Conservation (phyloP, 345 rosid species). For the Garcia nutans region DNA sequence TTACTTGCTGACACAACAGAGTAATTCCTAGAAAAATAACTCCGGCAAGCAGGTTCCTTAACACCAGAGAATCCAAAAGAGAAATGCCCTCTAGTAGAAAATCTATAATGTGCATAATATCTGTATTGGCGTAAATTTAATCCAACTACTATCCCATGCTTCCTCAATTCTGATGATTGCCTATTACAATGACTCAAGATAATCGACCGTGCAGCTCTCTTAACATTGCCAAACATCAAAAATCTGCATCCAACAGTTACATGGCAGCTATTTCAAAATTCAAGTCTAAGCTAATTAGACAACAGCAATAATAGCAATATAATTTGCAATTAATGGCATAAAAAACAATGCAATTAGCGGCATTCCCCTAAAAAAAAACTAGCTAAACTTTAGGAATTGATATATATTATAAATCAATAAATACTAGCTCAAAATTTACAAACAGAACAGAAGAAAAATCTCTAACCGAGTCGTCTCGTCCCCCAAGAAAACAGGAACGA, state of each 20-base stretch:
- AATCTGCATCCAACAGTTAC: slow-evolving; percentile 47
- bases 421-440: neutral
- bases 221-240: slow-evolving; percentile 45
- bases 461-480: neutral
- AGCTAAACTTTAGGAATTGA: neutral
- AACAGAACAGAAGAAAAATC: neutral
- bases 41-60: slow-evolving; percentile 32
- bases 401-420: neutral
- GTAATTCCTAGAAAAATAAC: slow-evolving; percentile 38
- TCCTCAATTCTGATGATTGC: slow-evolving; percentile 30
- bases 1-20: slow-evolving; percentile 40
- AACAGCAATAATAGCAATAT: too few species aligned
- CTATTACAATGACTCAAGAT: slow-evolving; percentile 27
- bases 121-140: slow-evolving; percentile 41
- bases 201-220: slow-evolving; percentile 35
- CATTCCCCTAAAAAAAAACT: neutral
- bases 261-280: neutral
- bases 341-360: neutral
- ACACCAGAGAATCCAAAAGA: slow-evolving; percentile 23
- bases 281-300: neutral
- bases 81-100: slow-evolving; percentile 29
- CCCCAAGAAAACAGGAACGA: slow-evolving; percentile 6
- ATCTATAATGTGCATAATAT: slow-evolving; percentile 31
- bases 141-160: slow-evolving; percentile 42
- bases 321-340: too few species aligned